Evolutionary conservation across 306 rosid genomes (phyloP).

Genomic region (Biancaea sappan): DNA sequence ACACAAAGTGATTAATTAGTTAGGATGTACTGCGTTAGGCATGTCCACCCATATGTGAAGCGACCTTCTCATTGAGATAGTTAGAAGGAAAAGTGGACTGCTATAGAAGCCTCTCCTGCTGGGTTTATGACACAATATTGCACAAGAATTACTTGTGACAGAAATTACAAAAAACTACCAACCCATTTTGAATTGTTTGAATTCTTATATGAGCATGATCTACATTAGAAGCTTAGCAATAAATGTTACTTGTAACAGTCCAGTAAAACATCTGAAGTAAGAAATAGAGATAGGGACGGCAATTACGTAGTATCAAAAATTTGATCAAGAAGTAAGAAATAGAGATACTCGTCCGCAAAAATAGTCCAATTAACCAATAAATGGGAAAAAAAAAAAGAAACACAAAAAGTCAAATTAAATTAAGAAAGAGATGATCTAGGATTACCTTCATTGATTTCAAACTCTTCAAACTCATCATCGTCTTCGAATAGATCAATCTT

Average conservation of each 20-base stretch:
- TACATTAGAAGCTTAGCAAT: neutral
- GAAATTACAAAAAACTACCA: neutral
- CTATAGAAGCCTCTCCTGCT: neutral
- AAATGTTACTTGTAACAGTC: neutral
- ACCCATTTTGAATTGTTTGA: neutral
- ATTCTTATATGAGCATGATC: neutral
- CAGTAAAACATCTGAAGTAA: neutral
- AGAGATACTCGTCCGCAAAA: neutral
- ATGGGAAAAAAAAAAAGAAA: neutral
- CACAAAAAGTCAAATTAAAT: neutral
- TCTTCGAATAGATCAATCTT: conserved; percentile 90
- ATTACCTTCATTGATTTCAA: conserved; percentile 72
- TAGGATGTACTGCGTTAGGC: neutral
- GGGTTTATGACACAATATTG: neutral
- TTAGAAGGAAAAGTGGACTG: neutral
- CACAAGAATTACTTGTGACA: neutral
- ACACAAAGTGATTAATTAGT: neutral
- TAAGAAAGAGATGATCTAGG: neutral
- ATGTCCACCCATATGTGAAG: neutral
- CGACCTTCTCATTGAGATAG: neutral
- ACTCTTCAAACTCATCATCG: conserved; percentile 89
- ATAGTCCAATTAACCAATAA: neutral
- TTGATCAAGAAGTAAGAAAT: neutral
- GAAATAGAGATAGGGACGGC: neutral
- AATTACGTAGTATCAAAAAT: neutral